phyloP scores from a whole-genome alignment of 2,329 filamentous ascomycete genomes.

The Capronia coronata region DNA sequence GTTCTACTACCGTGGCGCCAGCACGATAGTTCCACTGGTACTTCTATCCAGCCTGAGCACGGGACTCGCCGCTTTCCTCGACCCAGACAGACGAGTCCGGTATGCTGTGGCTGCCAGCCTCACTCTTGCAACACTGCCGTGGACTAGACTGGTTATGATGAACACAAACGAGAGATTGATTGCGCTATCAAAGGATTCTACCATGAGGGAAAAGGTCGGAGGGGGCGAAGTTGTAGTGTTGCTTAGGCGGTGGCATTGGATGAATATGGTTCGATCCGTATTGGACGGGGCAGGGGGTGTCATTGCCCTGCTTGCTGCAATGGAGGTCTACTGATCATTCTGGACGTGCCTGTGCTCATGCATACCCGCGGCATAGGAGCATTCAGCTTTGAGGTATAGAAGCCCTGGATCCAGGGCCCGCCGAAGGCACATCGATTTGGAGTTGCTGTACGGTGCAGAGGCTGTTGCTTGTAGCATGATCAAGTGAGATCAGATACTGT shows the following conservation, averaged over 20 bases:
- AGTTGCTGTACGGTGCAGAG: no score
- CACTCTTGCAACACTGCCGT: slow-evolving; percentile 4
- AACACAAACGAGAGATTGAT: slow-evolving; percentile 7
- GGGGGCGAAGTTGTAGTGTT: slow-evolving; percentile 9
- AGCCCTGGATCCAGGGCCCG: no score
- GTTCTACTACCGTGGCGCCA: slow-evolving; percentile 15
- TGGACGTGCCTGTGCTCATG: neutral
- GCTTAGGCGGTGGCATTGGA: slow-evolving; percentile 18
- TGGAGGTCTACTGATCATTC: neutral
- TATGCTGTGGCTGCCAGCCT: slow-evolving; percentile 9
- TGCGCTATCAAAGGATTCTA: slow-evolving; percentile 6
- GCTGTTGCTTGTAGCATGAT: no score
- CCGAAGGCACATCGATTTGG: no score
- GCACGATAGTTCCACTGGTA: slow-evolving; percentile 12
- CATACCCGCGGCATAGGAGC: no score
- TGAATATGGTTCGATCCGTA: slow-evolving; percentile 16
- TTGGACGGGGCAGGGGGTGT: slow-evolving; percentile 9
- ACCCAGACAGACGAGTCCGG: slow-evolving; percentile 4
- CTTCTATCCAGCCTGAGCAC: slow-evolving; percentile 7
- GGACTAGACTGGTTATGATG: slow-evolving; percentile 8
- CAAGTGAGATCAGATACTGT: no score
- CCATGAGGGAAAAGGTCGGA: neutral
- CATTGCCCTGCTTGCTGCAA: neutral
- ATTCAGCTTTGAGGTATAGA: no score
- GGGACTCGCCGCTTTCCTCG: slow-evolving; percentile 10